Percentiles rank a stretch among this genome's conserved stretches.
Evolutionary conservation across 2,329 filamentous ascomycete genomes (phyloP).

Genomic region (Bipolaris victoriae): DNA sequence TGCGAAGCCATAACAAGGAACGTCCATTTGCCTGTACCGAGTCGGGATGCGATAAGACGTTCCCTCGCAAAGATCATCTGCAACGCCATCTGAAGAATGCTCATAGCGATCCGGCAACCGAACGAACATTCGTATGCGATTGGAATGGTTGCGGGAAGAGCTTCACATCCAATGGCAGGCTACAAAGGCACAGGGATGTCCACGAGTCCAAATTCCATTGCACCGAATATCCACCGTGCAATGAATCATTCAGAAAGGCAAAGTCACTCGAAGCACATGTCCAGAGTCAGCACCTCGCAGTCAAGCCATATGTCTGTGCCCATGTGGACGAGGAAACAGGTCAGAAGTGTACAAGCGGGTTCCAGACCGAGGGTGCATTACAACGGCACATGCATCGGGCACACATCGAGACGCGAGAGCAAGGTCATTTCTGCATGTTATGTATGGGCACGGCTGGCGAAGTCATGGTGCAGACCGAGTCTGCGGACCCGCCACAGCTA

Average conservation of each 20-base stretch:
- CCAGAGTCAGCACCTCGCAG: conserved; percentile 72
- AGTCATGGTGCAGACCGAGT: conserved; percentile 30
- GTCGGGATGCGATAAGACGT: conserved; percentile 78
- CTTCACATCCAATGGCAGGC: conserved; percentile 79
- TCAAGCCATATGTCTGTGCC: conserved; percentile 74
- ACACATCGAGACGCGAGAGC: conserved; percentile 65
- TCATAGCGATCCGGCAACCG: conserved; percentile 64
- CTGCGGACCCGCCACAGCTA: conserved; percentile 8
- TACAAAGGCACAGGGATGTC: conserved; percentile 77
- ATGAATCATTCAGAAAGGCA: conserved; percentile 83
- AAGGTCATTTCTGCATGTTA: conserved; percentile 76
- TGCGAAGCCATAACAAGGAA: conserved; percentile 84
- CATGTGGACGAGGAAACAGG: conserved; percentile 61
- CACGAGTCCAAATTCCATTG: conserved; percentile 82
- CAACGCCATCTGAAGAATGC: conserved; percentile 83
- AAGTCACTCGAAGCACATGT: conserved; percentile 85
- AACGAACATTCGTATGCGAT: conserved; percentile 74
- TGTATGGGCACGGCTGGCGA: conserved; percentile 58
- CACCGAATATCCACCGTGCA: conserved; percentile 71
- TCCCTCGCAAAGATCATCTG: conserved; percentile 84
- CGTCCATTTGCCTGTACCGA: conserved; percentile 77
- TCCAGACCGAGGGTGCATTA: conserved; percentile 74
- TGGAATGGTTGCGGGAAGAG: conserved; percentile 76
- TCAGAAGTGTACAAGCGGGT: conserved; percentile 68
- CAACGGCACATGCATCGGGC: conserved; percentile 72